A percentile compares a stretch with the other conserved stretches of the same genome.
phyloP scores from a whole-genome alignment of 23 red algal species.

The Gracilaria domingensis region DNA sequence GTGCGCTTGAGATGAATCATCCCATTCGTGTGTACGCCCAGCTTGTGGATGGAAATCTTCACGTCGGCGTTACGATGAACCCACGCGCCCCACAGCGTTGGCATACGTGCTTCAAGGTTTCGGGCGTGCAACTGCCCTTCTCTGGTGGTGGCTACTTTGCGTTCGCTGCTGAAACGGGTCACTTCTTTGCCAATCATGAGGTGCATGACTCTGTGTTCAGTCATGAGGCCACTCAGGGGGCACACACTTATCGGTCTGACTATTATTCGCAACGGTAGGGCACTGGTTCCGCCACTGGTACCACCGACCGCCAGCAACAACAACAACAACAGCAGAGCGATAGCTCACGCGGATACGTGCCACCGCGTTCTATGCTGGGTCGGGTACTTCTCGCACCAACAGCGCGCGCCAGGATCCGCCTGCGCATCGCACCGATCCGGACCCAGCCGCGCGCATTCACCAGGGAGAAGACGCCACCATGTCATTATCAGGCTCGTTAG shows the following conservation, averaged over 20 bases:
- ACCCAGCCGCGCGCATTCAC: conserved; percentile 34
- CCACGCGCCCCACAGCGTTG: conserved; percentile 46
- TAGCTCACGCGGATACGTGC: not conserved
- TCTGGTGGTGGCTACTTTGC: conserved; percentile 55
- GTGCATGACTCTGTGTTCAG: conserved; percentile 66
- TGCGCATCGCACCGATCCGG: conserved; percentile 22
- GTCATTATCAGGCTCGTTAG: conserved; percentile 50
- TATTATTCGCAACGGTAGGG: conserved; percentile 49
- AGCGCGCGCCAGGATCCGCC: conserved; percentile 5
- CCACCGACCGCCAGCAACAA: not conserved
- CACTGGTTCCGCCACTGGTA: too few species aligned
- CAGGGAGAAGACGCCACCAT: not conserved
- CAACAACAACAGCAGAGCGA: not conserved
- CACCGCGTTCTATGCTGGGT: not conserved
- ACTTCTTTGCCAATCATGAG: conserved; percentile 82
- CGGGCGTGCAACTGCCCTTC: conserved; percentile 61
- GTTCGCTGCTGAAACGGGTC: conserved; percentile 76
- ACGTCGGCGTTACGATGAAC: conserved; percentile 68
- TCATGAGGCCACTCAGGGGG: conserved; percentile 37
- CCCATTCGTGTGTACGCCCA: conserved; percentile 61
- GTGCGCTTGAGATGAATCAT: conserved; percentile 65
- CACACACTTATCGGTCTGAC: conserved; percentile 39
- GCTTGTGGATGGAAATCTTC: conserved; percentile 57
- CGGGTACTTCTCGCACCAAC: not conserved
- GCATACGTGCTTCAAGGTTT: conserved; percentile 75